Evolutionary conservation across 805 yeast species (phyloP).

Genomic region (Peterozyma xylosa): DNA sequence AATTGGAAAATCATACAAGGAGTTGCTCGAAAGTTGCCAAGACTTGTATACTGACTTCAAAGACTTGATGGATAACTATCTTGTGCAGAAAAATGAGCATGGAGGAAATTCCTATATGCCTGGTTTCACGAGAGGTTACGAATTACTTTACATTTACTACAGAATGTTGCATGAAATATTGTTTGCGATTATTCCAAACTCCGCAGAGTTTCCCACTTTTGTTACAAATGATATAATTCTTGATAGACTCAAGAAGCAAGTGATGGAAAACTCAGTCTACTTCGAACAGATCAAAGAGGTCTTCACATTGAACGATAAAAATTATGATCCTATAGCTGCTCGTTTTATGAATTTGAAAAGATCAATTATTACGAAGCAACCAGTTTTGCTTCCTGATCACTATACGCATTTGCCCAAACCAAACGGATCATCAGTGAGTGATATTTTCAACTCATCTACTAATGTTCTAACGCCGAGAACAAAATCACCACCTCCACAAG

Average conservation of each 20-base stretch:
- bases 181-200: constrained; percentile 1
- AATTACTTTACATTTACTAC: constrained; percentile 6
- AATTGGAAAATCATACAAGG: no score
- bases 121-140: not conserved
- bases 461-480: constrained; percentile 1
- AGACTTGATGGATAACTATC: constrained; percentile 5
- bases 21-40: no score
- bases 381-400: no score
- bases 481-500: constrained; percentile 1
- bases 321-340: constrained; percentile 2
- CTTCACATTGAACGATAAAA: no score
- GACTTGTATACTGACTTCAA: constrained; percentile 6
- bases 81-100: constrained; percentile 7
- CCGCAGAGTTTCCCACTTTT: not conserved
- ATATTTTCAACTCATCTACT: not conserved
- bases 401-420: no score
- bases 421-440: not conserved
- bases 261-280: constrained; percentile 6
- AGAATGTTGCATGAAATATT: not conserved
- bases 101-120: not conserved
- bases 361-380: not conserved
- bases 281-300: constrained; percentile 4
- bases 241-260: not conserved
- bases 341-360: constrained; percentile 6
- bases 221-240: not conserved